Conservation (phyloP, 169 alveolate genomes). For the Plasmodium gallinaceum region DNA sequence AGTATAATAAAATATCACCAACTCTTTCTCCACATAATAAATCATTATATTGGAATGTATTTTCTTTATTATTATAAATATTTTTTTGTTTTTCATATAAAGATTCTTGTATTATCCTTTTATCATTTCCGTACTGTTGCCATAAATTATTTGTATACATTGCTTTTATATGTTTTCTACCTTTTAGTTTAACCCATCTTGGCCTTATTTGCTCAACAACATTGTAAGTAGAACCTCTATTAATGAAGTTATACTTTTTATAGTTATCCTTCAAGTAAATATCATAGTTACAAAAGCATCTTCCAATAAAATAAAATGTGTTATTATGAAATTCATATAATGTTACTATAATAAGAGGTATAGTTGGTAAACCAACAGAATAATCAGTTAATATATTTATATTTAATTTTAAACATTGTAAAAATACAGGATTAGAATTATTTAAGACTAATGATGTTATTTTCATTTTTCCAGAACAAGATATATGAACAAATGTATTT, state of each 20-base stretch:
- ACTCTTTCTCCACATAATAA: conserved; percentile 70
- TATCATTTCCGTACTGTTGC: conserved; percentile 70
- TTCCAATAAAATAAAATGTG: conserved; percentile 74
- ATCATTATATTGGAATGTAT: conserved; percentile 57
- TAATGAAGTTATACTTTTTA: conserved; percentile 66
- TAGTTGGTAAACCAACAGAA: conserved; percentile 73
- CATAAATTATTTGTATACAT: conserved; percentile 67
- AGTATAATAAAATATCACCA: conserved; percentile 86
- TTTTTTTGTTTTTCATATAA: conserved; percentile 60
- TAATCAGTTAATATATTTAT: conserved; percentile 71
- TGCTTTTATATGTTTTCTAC: conserved; percentile 80
- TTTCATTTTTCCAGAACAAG: conserved; percentile 86
- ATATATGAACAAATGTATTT: conserved; percentile 85
- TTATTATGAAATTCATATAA: conserved; percentile 68
- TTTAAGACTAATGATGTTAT: conserved; percentile 81
- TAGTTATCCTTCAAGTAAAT: conserved; percentile 71
- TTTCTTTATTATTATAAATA: neutral
- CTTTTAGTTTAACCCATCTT: conserved; percentile 89
- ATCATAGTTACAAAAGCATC: conserved; percentile 72
- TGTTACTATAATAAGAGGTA: conserved; percentile 68
- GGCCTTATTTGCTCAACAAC: conserved; percentile 84
- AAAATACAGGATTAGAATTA: conserved; percentile 86
- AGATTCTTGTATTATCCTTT: conserved; percentile 49
- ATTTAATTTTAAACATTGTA: conserved; percentile 86
- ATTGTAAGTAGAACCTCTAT: conserved; percentile 69